These are phyloP conservation scores for Glarea lozoyensis DNA, from an alignment of 495 filamentous ascomycete species.

Conservation along the genomic window DNA sequence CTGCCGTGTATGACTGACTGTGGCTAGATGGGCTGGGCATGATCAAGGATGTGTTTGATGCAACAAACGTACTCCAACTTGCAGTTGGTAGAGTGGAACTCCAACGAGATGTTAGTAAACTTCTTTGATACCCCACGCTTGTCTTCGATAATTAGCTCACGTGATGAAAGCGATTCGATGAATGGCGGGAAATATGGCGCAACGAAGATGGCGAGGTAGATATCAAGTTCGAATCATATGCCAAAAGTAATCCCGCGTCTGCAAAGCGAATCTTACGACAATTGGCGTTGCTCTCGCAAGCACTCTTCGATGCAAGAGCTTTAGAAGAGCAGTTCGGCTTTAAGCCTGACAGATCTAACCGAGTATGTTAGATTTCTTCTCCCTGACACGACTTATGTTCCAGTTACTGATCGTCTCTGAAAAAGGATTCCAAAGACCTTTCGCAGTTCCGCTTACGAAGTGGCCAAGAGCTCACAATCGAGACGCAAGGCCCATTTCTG, in stretches of 20 bases:
- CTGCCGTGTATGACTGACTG: neutral
- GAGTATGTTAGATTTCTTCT: conserved; percentile 7
- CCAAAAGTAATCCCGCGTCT: conserved; percentile 11
- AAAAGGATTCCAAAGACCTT: conserved; percentile 20
- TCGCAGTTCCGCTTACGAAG: conserved; percentile 9
- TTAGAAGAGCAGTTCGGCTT: conserved; percentile 19
- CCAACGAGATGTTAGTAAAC: conserved; percentile 17
- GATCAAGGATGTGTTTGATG: conserved; percentile 18
- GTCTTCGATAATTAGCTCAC: conserved; percentile 4
- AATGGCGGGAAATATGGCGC: conserved; percentile 22
- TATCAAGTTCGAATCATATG: conserved; percentile 14
- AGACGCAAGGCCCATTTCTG: conserved; percentile 13
- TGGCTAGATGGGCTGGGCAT: conserved; percentile 17
- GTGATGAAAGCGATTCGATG: conserved; percentile 13
- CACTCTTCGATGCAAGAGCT: conserved; percentile 14
- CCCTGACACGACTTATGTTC: neutral
- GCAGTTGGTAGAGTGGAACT: conserved; percentile 18
- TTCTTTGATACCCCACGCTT: neutral
- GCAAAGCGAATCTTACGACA: conserved; percentile 11
- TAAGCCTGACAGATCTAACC: conserved; percentile 9
- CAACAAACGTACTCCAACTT: conserved; percentile 10
- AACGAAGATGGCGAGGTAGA: conserved; percentile 15
- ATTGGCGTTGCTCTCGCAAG: conserved; percentile 14
- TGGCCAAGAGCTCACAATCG: conserved; percentile 12
- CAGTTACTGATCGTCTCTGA: conserved; percentile 2